Base-by-base conservation (phyloP, 2,329 filamentous ascomycete species). In the Sclerotinia minor region DNA sequence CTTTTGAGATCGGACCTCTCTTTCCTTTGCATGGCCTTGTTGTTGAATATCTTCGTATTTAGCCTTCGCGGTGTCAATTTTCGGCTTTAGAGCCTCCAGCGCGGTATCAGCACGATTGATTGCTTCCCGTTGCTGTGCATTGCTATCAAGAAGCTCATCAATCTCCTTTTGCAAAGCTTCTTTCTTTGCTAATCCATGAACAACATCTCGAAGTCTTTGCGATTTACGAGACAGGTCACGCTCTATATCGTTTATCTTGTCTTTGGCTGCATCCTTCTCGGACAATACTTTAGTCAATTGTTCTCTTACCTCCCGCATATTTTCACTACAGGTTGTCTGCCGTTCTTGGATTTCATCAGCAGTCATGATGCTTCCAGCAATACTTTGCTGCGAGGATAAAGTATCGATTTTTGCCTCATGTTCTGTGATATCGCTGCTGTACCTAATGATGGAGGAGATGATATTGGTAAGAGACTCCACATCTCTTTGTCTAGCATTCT, bases 301-400 rank as follows among this genome's bases (percentile, higher is more conserved):
- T 53, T 82, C 82, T 75, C 91, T 92, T 38, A 88, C 79, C 29
- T 80, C 80, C 66, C 89, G 86, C 72, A 88, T 84, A 75, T 91
- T 87, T 69, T 93, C 91, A 26, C 85, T 85, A 67, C 89, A 83
- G 24, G 81, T 79, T 59, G 87, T 87, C 70, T 93, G 86, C 59
- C 93, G 86, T 65, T 91, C 88, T 73, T 95, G 91, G 65, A 98
- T 93, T 72, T 95, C 91, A 65, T 96, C 91, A 8, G 92, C 84
- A 41, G 91, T 91, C 70, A 92, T 87, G 19, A 86, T 85, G 13
- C 83, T 78, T 17, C 86, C 85, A 35, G 84, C 83, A 19, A 89
- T 86, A 74, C 90, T 87, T 76, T 97, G 91, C 72, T 93, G 92
- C 11, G 88, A 87, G 68, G 87, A 83, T 61, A 97, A 85, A 65